phyloP scores from a whole-genome alignment of 345 rosid genomes.

The Acer campestre region DNA sequence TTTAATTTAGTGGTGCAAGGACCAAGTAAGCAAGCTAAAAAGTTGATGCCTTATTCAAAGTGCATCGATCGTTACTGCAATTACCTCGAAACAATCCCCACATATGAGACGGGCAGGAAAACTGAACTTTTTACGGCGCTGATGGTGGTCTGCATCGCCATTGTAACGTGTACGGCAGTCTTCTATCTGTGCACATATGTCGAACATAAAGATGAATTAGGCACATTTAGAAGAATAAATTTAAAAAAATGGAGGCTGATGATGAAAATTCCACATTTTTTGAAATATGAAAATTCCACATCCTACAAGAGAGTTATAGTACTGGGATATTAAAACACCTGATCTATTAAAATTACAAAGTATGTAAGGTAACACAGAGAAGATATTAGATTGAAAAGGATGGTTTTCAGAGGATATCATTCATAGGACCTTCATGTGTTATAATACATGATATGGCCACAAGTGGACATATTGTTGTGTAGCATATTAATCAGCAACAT shows the following conservation, averaged over 20 bases:
- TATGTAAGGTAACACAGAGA: neutral
- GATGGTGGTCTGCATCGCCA: slow-evolving; percentile 96
- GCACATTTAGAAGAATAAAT: slow-evolving; percentile 3
- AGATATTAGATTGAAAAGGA: neutral
- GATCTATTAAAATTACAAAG: neutral
- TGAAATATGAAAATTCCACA: neutral
- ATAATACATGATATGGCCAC: neutral
- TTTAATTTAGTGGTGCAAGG: neutral
- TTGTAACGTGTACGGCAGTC: slow-evolving; percentile 95
- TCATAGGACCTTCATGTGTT: neutral
- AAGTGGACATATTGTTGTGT: neutral
- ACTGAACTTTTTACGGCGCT: slow-evolving; percentile 84
- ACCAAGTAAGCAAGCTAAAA: neutral
- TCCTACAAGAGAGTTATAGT: neutral
- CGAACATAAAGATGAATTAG: neutral
- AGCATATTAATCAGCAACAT: neutral
- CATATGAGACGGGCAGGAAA: slow-evolving; percentile 93
- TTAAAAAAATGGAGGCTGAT: neutral
- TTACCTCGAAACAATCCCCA: slow-evolving; percentile 97
- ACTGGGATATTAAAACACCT: neutral
- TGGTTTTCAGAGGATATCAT: neutral
- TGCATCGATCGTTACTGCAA: neutral
- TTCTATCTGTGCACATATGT: slow-evolving; percentile 66
- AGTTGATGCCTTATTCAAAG: neutral
- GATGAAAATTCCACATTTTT: neutral